These are phyloP conservation scores for Haberlea rhodopensis DNA, from an alignment of 257 asterid species.

Conservation along the genomic window DNA sequence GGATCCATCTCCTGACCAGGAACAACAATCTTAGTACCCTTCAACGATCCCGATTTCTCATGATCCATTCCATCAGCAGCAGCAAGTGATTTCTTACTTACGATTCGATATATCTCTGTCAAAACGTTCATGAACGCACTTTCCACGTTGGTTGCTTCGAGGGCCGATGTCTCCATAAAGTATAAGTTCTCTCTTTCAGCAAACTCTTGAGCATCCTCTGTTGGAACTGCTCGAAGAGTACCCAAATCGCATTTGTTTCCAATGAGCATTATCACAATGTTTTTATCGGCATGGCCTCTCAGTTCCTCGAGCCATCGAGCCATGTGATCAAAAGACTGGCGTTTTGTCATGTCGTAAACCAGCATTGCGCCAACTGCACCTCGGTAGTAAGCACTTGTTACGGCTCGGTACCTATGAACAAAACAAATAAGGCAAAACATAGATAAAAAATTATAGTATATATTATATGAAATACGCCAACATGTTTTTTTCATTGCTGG, in stretches of 20 bases:
- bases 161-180: conserved; percentile 92
- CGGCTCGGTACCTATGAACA: conserved; percentile 70
- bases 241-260: conserved; percentile 78
- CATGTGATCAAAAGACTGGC: conserved; percentile 88
- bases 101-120: conserved; percentile 55
- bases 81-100: conserved; percentile 65
- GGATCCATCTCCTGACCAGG: conserved; percentile 47
- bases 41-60: conserved; percentile 46
- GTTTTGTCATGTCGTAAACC: conserved; percentile 77
- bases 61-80: conserved; percentile 37
- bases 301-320: conserved; percentile 90
- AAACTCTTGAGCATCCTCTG: conserved; percentile 83
- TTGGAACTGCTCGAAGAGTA: conserved; percentile 72
- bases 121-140: conserved; percentile 60
- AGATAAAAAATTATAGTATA: background rate
- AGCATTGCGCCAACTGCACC: conserved; percentile 97
- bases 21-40: conserved; percentile 62
- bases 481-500: too few relatives aligned
- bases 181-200: conserved; percentile 80
- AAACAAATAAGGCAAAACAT: background rate
- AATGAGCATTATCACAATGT: conserved; percentile 79
- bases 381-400: conserved; percentile 85
- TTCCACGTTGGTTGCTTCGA: conserved; percentile 74
- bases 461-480: too few relatives aligned
- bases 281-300: conserved; percentile 77